Conservation (phyloP, 2,329 filamentous ascomycete species). For the Colletotrichum spinosum region DNA sequence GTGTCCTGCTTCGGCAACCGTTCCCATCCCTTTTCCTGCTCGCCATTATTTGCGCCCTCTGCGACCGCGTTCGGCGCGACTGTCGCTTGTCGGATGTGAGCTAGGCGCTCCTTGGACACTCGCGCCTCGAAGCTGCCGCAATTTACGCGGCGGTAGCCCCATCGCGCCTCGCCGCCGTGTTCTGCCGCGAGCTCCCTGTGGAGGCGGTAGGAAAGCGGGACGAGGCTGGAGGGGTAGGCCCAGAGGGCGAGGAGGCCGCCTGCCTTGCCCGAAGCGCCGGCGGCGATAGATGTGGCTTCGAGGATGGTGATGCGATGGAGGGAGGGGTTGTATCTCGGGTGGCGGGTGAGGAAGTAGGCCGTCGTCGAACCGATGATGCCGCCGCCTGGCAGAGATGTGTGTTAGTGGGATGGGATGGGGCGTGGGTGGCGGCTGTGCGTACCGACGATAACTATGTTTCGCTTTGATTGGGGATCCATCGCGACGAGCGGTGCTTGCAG, state of each 20-base stretch:
- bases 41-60: constrained; percentile 19
- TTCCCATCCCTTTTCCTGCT: constrained; percentile 64
- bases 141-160: constrained; percentile 86
- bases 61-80: constrained; percentile 31
- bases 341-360: constrained; percentile 90
- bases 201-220: constrained; percentile 85
- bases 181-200: constrained; percentile 88
- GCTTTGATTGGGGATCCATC: constrained; percentile 43
- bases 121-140: constrained; percentile 71
- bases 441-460: constrained; percentile 65
- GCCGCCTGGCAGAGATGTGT: constrained; percentile 69
- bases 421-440: constrained; percentile 38
- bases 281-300: constrained; percentile 86
- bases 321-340: constrained; percentile 80
- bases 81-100: constrained; percentile 43
- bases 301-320: constrained; percentile 86
- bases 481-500: constrained; percentile 1
- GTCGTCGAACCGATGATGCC: constrained; percentile 94
- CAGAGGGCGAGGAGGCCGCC: constrained; percentile 90
- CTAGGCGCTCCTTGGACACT: constrained; percentile 49
- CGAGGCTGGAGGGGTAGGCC: constrained; percentile 88
- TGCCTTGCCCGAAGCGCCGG: constrained; percentile 95
- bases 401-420: too few species aligned
- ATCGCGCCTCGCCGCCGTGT: constrained; percentile 80
- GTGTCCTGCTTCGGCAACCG: constrained; percentile 71